Percentiles rank a stretch among this genome's conserved stretches.
These are phyloP conservation scores for Coix lacrymajobi DNA, from an alignment of 176 grass and related monocot species.

Conservation along the genomic window DNA sequence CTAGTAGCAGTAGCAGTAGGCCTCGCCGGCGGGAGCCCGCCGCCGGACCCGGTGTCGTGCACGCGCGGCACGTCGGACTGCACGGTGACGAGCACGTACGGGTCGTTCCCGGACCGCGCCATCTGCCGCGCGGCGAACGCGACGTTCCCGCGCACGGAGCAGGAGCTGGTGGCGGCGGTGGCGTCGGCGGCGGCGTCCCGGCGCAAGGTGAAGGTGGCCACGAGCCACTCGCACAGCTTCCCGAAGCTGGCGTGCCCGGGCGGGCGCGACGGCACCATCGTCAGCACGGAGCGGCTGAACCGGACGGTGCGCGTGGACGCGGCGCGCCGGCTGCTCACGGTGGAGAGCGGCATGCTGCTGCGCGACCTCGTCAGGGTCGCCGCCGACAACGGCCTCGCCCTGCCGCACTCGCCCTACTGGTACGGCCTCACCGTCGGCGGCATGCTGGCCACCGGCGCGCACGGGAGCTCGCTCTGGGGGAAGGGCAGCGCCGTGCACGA, in stretches of 20 bases:
- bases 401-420: constrained; percentile 17
- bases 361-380: neutral
- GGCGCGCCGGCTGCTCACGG: neutral
- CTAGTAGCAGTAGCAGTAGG: too few species aligned
- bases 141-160: neutral
- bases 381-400: neutral
- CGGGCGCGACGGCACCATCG: constrained; percentile 10
- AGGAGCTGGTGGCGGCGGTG: neutral
- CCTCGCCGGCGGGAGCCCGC: neutral
- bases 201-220: constrained; percentile 14
- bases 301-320: neutral
- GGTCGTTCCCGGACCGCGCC: neutral
- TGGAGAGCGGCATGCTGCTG: constrained; percentile 20
- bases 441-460: constrained; percentile 8
- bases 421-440: constrained; percentile 17
- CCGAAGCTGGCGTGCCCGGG: constrained; percentile 13
- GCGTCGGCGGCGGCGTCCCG: neutral
- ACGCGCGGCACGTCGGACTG: neutral
- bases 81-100: constrained; percentile 2
- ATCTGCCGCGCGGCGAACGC: constrained; percentile 8
- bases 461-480: neutral
- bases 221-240: constrained; percentile 16
- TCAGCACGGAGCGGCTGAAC: constrained; percentile 8
- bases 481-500: constrained; percentile 21
- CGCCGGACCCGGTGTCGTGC: neutral